Percentiles rank a stretch among this genome's conserved stretches.
phyloP scores from a whole-genome alignment of 2,329 filamentous ascomycete genomes.

The Pseudogymnoascus sp. region DNA sequence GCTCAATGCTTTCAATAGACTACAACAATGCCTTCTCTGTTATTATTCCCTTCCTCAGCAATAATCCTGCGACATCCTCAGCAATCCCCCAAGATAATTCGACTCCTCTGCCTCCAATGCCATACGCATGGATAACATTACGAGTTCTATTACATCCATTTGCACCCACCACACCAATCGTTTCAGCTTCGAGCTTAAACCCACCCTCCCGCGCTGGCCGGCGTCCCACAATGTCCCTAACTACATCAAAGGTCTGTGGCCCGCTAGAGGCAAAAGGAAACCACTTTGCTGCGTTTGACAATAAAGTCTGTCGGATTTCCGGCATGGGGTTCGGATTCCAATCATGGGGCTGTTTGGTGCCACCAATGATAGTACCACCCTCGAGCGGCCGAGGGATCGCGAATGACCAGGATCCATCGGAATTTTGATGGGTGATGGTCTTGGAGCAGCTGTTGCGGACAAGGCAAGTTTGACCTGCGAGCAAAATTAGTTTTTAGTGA shows the following conservation, averaged over 20 bases:
- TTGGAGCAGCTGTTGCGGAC: constrained; percentile 37
- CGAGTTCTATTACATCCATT: not conserved
- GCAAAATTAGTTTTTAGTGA: not conserved
- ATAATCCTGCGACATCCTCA: constrained; percentile 7
- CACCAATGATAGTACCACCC: constrained; percentile 60
- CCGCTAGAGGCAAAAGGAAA: constrained; percentile 35
- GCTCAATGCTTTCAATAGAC: not conserved
- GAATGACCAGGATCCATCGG: constrained; percentile 58
- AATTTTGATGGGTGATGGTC: constrained; percentile 54
- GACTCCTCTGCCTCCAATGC: constrained; percentile 16
- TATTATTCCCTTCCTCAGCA: not conserved
- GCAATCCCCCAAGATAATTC: constrained; percentile 18
- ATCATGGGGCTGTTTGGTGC: constrained; percentile 55
- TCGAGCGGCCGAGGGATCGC: constrained; percentile 54
- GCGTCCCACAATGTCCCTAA: constrained; percentile 40
- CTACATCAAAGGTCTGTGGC: constrained; percentile 34
- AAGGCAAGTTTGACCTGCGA: constrained; percentile 40
- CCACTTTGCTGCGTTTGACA: constrained; percentile 36
- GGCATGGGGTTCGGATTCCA: constrained; percentile 45
- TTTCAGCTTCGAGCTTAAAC: constrained; percentile 14
- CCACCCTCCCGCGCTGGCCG: constrained; percentile 39
- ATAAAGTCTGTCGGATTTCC: constrained; percentile 41
- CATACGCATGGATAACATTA: constrained; percentile 21
- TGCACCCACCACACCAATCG: not conserved
- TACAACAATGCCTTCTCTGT: not conserved